Evolutionary conservation across 257 asterid species (phyloP), one percentile per base, ranked within the genome.

Genomic region (Salvia splendens): DNA sequence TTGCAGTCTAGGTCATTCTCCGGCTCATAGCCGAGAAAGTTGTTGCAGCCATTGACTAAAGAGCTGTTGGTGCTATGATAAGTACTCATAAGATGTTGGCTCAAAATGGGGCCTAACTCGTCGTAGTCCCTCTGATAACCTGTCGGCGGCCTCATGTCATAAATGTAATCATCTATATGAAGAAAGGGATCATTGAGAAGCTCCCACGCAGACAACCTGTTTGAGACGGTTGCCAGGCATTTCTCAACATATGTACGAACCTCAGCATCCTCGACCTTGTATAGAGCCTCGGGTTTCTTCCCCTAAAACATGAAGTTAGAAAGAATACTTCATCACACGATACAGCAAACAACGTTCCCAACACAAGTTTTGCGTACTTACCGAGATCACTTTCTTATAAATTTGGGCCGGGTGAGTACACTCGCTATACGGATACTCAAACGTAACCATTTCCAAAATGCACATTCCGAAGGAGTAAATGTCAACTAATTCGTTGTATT

Each of bases 401-500:
- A 90, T 90, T 73, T 90, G 97, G 68, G 97, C 97, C 9, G 96
- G 95, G 35, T 86, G 97, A 38, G 80, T 80, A 77, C 97, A 90
- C 77, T 90, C 96, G 53, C 96, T 90, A 38, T 90, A 90, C 17
- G 97, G 97, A 67, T 90, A 88, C 41, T 90, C 97, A 65, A 88
- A 86, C 0, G 96, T 88, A 78, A 88, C 92, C 92, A 90, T 90
- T 68, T 90, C 97, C 87, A 90, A 78, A 68, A 90, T 70, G 83
- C 97, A 90, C 97, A 90, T 90, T 53, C 97, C 97, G 49, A 88
- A 90, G 1, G 97, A 79, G 70, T 88, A 90, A 20, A 86, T 84
- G 69, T 90, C 97, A n/a, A 90, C 96, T 56, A 90, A 65, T 73
- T 88, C 97, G 43, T 90, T 88, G 82, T 88, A 90, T 52, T 90